phyloP scores from a whole-genome alignment of 2,329 filamentous ascomycete species.

The Penicillium vulpinum region DNA sequence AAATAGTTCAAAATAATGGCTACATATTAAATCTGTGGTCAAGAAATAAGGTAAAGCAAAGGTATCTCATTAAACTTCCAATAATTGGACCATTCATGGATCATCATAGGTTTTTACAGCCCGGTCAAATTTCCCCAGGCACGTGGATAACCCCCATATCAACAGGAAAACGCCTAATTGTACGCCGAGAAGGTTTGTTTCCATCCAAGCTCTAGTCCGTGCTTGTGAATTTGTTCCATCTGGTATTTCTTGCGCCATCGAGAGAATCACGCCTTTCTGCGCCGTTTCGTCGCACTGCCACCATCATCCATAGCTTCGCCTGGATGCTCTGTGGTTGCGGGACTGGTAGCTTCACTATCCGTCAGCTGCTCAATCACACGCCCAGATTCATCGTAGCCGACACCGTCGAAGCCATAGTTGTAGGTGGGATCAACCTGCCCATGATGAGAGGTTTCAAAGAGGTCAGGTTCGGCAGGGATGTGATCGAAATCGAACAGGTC shows the following conservation, averaged over 20 bases:
- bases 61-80: slow-evolving; percentile 8
- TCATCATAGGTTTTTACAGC: slow-evolving; percentile 10
- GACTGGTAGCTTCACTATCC: slow-evolving; percentile 47
- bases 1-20: background rate
- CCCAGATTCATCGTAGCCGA: slow-evolving; percentile 30
- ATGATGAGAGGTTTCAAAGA: slow-evolving; percentile 33
- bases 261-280: slow-evolving; percentile 32
- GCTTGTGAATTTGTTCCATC: background rate
- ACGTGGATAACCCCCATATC: background rate
- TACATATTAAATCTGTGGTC: background rate
- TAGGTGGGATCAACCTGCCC: slow-evolving; percentile 26
- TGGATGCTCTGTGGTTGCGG: slow-evolving; percentile 35
- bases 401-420: slow-evolving; percentile 37
- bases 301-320: slow-evolving; percentile 24
- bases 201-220: background rate
- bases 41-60: background rate
- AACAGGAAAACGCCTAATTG: slow-evolving; percentile 9
- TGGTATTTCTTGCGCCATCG: background rate
- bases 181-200: background rate
- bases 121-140: background rate
- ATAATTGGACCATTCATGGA: slow-evolving; percentile 1
- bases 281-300: slow-evolving; percentile 33
- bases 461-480: slow-evolving; percentile 36
- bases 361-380: slow-evolving; percentile 46
- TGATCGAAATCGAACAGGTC: slow-evolving; percentile 47